These are phyloP conservation scores for Trypethelium eluteriae DNA, from an alignment of 495 filamentous ascomycete genomes.

Conservation along the genomic window DNA sequence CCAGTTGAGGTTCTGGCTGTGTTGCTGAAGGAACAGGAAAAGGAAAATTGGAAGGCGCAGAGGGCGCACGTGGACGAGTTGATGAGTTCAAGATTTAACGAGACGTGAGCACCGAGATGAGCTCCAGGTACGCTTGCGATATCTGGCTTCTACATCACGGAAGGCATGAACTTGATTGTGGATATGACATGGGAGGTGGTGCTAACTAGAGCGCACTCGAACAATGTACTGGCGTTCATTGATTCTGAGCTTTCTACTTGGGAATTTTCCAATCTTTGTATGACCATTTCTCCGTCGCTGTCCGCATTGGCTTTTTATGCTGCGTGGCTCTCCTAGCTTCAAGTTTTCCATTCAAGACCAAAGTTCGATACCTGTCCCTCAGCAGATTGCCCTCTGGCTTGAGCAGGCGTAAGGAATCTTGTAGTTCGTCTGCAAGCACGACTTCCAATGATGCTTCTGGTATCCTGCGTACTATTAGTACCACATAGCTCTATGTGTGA, in stretches of 20 bases:
- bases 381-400: constrained; percentile 93
- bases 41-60: constrained; percentile 45
- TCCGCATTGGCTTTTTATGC: constrained; percentile 71
- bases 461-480: constrained; percentile 39
- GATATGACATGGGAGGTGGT: neutral
- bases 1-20: constrained; percentile 90
- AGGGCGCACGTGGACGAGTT: constrained; percentile 74
- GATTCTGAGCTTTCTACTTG: neutral
- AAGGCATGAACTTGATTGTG: neutral
- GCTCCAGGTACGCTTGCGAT: neutral
- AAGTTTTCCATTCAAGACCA: constrained; percentile 80
- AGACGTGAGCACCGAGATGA: constrained; percentile 10
- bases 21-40: constrained; percentile 60
- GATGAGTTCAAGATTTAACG: constrained; percentile 42
- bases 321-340: constrained; percentile 70
- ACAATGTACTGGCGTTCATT: neutral
- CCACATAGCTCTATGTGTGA: neutral
- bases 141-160: neutral
- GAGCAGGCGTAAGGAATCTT: constrained; percentile 77
- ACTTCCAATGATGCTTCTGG: constrained; percentile 78
- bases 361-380: constrained; percentile 81
- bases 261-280: constrained; percentile 83
- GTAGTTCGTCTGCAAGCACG: constrained; percentile 85
- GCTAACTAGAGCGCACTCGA: neutral
- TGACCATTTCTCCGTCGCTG: constrained; percentile 89